Base-by-base conservation (phyloP, 176 grass and related monocot species). In the Guadua angustifolia region DNA sequence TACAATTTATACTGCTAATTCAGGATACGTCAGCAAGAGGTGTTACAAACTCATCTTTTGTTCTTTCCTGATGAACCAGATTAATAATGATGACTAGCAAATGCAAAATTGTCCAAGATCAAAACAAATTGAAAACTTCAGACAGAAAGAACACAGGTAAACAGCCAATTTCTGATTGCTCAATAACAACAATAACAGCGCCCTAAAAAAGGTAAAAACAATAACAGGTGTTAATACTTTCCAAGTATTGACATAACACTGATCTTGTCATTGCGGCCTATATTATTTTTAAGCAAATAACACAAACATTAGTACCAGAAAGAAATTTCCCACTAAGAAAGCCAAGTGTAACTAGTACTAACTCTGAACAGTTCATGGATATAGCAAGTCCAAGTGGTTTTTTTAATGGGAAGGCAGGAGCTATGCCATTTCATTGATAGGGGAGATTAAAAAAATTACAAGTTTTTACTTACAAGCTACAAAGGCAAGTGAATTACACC, bases 101-200 rank as follows among this genome's bases (percentile, higher is more conserved):
- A 44, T 70, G 66, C 17, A 69, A n/a, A 50, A 14, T 7, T 7
- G 0, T 66, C 43, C 21, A 65, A 55, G 44, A 4, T 26, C 5
- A 66, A 33, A 66, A 53, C 4, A 15, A 55, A 17, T 60, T 16
- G 44, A 73, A 12, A 73, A 74, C 4, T 55, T 65, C 10, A 76
- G 14, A 65, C 5, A 6, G 35, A 82, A 66, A 84, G 5, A 51
- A 0, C 0, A 4, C n/a, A 25, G 5, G 13, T 52, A 75, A 56
- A 62, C 42, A 50, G 5, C 59, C 12, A 63, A 74, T n/a, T 50
- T 80, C 36, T 69, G 14, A 32, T 7, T 52, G 39, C 50, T 62
- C 71, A 49, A 25, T 57, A 75, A 74, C 14, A 50, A 60, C 32
- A 81, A 36, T 59, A 72, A n/a, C n/a, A n/a, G n/a, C n/a, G 38